Conservation (phyloP, 1,139 yeast species). For the Arxiozyma telluris region DNA sequence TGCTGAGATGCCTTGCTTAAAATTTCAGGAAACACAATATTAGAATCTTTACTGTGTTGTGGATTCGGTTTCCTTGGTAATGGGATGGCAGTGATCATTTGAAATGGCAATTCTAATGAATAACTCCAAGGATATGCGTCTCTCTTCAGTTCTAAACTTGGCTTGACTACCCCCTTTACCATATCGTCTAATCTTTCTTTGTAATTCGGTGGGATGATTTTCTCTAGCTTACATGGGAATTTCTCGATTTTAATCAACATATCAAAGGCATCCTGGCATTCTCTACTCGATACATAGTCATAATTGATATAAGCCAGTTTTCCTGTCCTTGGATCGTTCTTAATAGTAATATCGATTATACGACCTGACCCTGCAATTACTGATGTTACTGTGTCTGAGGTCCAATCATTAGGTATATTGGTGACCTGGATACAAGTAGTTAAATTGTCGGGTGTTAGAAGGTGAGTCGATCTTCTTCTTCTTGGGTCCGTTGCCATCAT, state of each 20-base stretch:
- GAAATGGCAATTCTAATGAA: constrained; percentile 28
- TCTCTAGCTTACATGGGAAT: constrained; percentile 22
- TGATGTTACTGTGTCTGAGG: constrained; percentile 24
- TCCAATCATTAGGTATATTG: constrained; percentile 26
- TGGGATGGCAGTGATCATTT: constrained; percentile 30
- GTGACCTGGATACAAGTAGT: constrained; percentile 25
- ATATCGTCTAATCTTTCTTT: constrained; percentile 9
- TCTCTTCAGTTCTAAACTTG: constrained; percentile 17
- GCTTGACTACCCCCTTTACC: constrained; percentile 1
- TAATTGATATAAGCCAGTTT: constrained; percentile 19
- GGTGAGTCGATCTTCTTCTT: constrained; percentile 24
- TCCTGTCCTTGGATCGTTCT: constrained; percentile 27
- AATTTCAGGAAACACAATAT: constrained; percentile 36
- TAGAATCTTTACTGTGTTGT: constrained; percentile 4
- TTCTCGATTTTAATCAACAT: constrained; percentile 19
- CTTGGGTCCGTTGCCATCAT: constrained; percentile 24
- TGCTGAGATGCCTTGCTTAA: constrained; percentile 43
- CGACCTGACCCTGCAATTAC: constrained; percentile 30
- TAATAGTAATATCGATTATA: constrained; percentile 17
- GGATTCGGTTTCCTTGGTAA: constrained; percentile 23
- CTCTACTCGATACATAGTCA: constrained; percentile 22
- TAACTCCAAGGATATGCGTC: constrained; percentile 28
- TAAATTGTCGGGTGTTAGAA: constrained; percentile 24
- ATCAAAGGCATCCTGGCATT: constrained; percentile 23
- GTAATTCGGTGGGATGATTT: constrained; percentile 22